These are phyloP conservation scores for Fraxinus anomala DNA, from an alignment of 257 asterid species.

Conservation along the genomic window DNA sequence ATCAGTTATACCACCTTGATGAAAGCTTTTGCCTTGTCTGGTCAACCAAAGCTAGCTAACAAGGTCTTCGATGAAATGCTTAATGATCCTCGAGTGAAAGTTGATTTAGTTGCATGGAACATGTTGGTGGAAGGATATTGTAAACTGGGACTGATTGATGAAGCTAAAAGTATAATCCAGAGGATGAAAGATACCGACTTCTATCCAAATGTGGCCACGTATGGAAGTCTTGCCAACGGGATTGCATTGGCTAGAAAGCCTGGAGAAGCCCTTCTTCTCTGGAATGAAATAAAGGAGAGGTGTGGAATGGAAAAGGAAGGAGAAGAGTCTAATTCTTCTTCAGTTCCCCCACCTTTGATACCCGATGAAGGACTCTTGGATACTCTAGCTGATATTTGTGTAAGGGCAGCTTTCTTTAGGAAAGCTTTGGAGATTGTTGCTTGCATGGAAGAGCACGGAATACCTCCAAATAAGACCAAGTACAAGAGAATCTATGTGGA, in stretches of 20 bases:
- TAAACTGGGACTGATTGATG: conserved; percentile 70
- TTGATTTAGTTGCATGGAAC: conserved; percentile 92
- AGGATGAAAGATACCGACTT: conserved; percentile 73
- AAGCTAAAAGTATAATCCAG: conserved; percentile 63
- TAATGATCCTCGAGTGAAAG: conserved; percentile 82
- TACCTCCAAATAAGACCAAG: conserved; percentile 85
- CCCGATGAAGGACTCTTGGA: conserved; percentile 92
- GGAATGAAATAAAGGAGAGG: conserved; percentile 90
- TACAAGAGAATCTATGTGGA: conserved; percentile 87
- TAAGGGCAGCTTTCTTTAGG: conserved; percentile 88
- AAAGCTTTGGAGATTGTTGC: conserved; percentile 91
- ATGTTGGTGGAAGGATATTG: conserved; percentile 89
- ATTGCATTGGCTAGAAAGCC: conserved; percentile 88
- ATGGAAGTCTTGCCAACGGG: conserved; percentile 89
- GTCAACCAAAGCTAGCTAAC: conserved; percentile 78
- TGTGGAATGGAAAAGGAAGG: conserved; percentile 47
- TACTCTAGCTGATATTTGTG: conserved; percentile 89
- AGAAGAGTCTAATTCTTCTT: conserved; percentile 35
- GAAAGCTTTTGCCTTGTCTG: conserved; percentile 90
- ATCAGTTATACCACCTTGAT: conserved; percentile 92
- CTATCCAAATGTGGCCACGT: conserved; percentile 75
- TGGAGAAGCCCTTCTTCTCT: conserved; percentile 88
- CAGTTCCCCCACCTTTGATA: conserved; percentile 48
- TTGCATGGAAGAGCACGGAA: conserved; percentile 88
- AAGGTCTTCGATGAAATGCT: conserved; percentile 92